Conservation (phyloP, 2,329 filamentous ascomycete genomes). For the Apiospora phragmitis region DNA sequence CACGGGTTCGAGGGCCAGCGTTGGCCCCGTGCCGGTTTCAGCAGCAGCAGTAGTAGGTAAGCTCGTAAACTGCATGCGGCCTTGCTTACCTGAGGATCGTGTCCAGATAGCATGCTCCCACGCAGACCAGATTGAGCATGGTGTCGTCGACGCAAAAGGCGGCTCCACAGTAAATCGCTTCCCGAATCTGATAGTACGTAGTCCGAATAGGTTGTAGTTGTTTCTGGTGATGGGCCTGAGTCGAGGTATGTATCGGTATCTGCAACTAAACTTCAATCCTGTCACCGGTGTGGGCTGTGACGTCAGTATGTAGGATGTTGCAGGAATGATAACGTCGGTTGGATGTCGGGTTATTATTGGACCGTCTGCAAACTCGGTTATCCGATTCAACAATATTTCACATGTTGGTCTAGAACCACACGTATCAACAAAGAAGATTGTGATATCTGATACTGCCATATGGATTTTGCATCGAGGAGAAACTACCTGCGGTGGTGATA, state of each 20-base stretch:
- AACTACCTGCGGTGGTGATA: not conserved
- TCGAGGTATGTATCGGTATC: not conserved
- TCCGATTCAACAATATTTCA: not conserved
- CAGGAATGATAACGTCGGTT: not conserved
- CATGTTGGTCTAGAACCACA: not conserved
- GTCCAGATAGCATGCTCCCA: conserved; percentile 71
- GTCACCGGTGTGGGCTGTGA: conserved; percentile 5
- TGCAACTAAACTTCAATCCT: not conserved
- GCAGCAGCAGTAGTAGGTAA: not conserved
- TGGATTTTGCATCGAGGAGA: not conserved
- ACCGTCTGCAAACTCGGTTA: not conserved
- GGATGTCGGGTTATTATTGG: not conserved
- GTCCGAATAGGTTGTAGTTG: not conserved
- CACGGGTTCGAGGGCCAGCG: not conserved
- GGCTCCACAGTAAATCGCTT: not conserved
- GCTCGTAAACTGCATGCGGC: conserved; percentile 17
- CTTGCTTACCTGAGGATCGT: conserved; percentile 63
- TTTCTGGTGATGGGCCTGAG: not conserved
- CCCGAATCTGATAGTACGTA: not conserved
- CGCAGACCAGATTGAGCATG: conserved; percentile 61
- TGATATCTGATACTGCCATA: not conserved
- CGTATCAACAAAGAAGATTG: not conserved
- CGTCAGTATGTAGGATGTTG: not conserved
- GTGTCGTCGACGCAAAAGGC: conserved; percentile 1
- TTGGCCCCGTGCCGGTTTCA: not conserved